Evolutionary conservation across 495 filamentous ascomycete species (phyloP), one percentile per base, ranked within the genome.

Genomic region (Penicillium bovifimosum): DNA sequence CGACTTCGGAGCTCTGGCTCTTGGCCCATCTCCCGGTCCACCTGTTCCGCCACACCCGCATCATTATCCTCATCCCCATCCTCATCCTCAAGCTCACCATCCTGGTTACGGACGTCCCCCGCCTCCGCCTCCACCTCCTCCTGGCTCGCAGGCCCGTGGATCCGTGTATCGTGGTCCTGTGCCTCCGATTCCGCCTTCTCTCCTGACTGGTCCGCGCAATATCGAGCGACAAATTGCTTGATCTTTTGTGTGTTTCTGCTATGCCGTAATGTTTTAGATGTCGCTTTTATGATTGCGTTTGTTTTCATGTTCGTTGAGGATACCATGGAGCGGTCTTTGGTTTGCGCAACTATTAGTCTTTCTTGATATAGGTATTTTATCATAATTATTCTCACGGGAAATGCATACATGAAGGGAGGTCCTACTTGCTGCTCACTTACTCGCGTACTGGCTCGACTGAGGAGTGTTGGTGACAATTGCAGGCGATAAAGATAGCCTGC

Each of bases 221-320:
- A 48, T 75, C 33, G 72, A 73, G 48, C 66, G 71, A 50, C 72
- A 71, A 34, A 59, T 73, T 54, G 74, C 74, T 7, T 74, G 53
- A 62, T 47, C 31, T 42, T 31, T 32, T 26, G 32, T 24, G 17
- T 8, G 9, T 17, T n/a, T 36, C 20, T 31, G 8, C 10, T 33
- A 24, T 9, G 35, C 16, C 16, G 26, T 50, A 41, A 44, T 47
- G 1, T 16, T 34, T 33, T 29, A n/a, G 2, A 24, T 24, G 28
- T 18, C 35, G 26, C 40, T 14, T 44, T 26, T 4, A 24, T 4
- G 4, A 24, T 24, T 4, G 20, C 20, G 20, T 4, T 24, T 2
- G 20, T 24, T 2, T 24, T 24, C 4, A 24, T 24, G 20, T 2
- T 24, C 20, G 20, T 24, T 24, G 20, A 24, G 20, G 20, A 24